Base-by-base conservation (phyloP, 345 rosid species). In the Eucalyptus regnans region DNA sequence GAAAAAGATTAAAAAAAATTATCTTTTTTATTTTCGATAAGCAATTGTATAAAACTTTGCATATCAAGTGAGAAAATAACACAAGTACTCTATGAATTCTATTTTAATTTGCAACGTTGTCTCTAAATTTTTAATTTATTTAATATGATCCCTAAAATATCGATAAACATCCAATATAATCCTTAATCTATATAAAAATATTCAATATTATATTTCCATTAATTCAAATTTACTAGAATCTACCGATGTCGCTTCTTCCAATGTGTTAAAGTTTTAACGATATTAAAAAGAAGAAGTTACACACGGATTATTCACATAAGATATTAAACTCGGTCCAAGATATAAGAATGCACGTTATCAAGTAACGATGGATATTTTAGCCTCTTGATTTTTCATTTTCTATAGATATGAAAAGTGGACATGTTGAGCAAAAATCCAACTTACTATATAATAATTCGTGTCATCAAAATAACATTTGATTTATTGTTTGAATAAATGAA, bases 121-220 rank as follows among this genome's bases (percentile, higher is more conserved):
- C 3, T 6, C 9, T 2, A 1, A 76, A 41, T 0, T 37, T 76
- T 20, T 20, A 20, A 76, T 20, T 37, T 10, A 0, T 6, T 20
- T 3, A 76, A 76, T 22, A 4, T 9, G 0, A 0, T 41, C 2
- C 3, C 0, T 10, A 1, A 76, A 76, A 12, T 20, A 41, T 76
- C 0, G 2, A 76, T 20, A 41, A 37, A 41, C 0, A 23, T 41
- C 15, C 0, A 17, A 20, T 76, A 12, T 37, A 9, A 37, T 20
- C 9, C 3, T 3, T 2, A 76, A 6, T 10, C 0, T 76, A 76
- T 37, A 3, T 10, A 1, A 37, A 10, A 76, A 3, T 20, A 76
- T 20, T 76, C 0, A 41, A 76, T 10, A 5, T 37, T 5, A 0
- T 20, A 0, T 76, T 76, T 22, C 0, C 0, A 3, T 76, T 6